Conservation (phyloP, 345 rosid genomes). For the Gynandropsis gynandra region DNA sequence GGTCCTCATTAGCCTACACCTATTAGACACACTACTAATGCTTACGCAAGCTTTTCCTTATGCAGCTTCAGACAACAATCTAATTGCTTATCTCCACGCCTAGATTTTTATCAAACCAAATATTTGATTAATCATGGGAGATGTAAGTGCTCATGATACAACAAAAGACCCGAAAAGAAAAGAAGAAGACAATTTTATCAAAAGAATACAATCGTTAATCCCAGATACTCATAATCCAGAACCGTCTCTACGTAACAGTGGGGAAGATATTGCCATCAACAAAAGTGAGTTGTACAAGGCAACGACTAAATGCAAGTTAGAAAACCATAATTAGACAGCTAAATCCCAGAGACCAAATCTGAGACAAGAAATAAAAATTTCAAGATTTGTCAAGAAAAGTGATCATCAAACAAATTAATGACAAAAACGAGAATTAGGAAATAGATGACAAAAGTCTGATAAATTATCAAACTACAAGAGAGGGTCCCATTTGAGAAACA, state of each 20-base stretch:
- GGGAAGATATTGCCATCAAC: conserved; percentile 9
- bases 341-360: conserved; percentile 14
- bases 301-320: conserved; percentile 4
- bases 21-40: neutral
- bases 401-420: conserved; percentile 10
- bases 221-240: neutral
- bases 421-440: conserved; percentile 9
- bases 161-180: neutral
- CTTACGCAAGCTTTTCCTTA: neutral
- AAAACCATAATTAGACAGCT: conserved; percentile 8
- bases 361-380: neutral
- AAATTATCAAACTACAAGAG: conserved; percentile 17
- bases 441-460: conserved; percentile 16
- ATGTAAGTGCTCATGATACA: conserved; percentile 8
- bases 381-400: conserved; percentile 21
- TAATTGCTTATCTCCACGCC: conserved; percentile 16
- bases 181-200: no score
- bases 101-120: conserved; percentile 18
- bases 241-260: conserved; percentile 5
- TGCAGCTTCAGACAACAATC: conserved; percentile 20
- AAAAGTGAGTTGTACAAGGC: no score
- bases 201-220: conserved; percentile 1
- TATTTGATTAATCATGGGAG: conserved; percentile 15
- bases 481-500: conserved; percentile 22
- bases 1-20: conserved; percentile 13